A percentile compares a stretch with the other conserved stretches of the same genome.
Evolutionary conservation across 768 basidiomycete species (phyloP).

Genomic region (Leccinum broughii): DNA sequence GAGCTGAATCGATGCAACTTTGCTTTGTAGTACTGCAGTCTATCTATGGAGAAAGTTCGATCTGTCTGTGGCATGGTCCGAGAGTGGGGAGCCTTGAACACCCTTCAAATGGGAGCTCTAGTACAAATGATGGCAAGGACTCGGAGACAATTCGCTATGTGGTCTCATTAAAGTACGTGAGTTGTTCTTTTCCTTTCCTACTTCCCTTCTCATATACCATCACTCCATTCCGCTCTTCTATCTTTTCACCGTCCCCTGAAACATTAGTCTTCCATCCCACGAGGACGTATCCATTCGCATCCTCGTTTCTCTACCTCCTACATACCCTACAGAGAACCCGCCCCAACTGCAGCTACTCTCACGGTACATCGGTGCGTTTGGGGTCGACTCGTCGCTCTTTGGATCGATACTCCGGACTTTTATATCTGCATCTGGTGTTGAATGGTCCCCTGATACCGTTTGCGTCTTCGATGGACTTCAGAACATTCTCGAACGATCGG

Average conservation of each 20-base stretch:
- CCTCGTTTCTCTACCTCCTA: constrained; percentile 56
- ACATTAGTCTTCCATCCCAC: constrained; percentile 51
- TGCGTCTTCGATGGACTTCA: constrained; percentile 90
- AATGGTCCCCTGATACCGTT: constrained; percentile 70
- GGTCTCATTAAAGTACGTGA: constrained; percentile 59
- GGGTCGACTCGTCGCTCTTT: constrained; percentile 72
- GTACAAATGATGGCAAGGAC: constrained; percentile 25
- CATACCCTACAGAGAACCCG: constrained; percentile 66
- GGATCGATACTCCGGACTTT: constrained; percentile 77
- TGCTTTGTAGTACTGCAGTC: constrained; percentile 61
- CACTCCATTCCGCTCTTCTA: background rate
- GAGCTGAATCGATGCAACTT: constrained; percentile 2
- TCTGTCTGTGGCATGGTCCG: constrained; percentile 57
- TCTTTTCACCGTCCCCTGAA: background rate
- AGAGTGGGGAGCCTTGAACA: constrained; percentile 15
- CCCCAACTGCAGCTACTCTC: constrained; percentile 87
- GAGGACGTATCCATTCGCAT: constrained; percentile 53
- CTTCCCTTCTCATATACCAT: background rate
- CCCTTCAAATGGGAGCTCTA: constrained; percentile 4
- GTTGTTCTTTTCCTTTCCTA: background rate
- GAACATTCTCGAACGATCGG: constrained; percentile 64
- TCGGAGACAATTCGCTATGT: constrained; percentile 57
- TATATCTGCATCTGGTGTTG: constrained; percentile 75
- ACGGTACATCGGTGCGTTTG: constrained; percentile 78
- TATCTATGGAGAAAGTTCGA: constrained; percentile 72